Conservation (phyloP, 2,329 filamentous ascomycete genomes). For the Paraconiothyrium brasiliense region DNA sequence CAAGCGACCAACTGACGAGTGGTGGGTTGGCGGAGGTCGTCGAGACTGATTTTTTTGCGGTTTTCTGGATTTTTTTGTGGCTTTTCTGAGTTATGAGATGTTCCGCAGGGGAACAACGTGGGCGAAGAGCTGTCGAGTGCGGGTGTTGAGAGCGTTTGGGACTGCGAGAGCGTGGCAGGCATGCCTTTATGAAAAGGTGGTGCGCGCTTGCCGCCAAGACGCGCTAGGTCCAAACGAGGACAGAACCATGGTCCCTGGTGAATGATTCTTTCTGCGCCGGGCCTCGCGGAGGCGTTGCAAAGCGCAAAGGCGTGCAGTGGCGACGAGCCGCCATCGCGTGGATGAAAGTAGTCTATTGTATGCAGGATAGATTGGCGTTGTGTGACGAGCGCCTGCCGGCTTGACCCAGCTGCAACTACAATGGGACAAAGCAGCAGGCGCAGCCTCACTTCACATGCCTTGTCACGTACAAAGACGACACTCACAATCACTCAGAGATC, state of each 20-base stretch:
- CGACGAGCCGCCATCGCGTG: not conserved
- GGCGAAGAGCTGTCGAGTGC: slow-evolving; percentile 35
- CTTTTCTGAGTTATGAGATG: slow-evolving; percentile 48
- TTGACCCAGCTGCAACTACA: not conserved
- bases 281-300: not conserved
- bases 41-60: slow-evolving; percentile 44
- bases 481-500: not conserved
- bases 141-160: slow-evolving; percentile 35
- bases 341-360: not conserved
- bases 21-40: slow-evolving; percentile 38
- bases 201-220: slow-evolving; percentile 13
- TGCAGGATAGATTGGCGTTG: slow-evolving; percentile 3
- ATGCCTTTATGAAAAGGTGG: slow-evolving; percentile 13
- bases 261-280: slow-evolving; percentile 12
- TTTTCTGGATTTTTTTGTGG: slow-evolving; percentile 53
- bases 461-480: not conserved
- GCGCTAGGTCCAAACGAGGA: slow-evolving; percentile 12
- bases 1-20: slow-evolving; percentile 42
- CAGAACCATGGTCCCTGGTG: slow-evolving; percentile 11
- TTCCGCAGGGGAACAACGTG: slow-evolving; percentile 44
- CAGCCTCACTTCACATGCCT: not conserved
- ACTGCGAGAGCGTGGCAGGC: slow-evolving; percentile 22
- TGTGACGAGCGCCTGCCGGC: slow-evolving; percentile 3
- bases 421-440: not conserved
- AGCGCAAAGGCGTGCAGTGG: not conserved